phyloP scores from a whole-genome alignment of 2,329 filamentous ascomycete species.

The Nannizzia gypsea region DNA sequence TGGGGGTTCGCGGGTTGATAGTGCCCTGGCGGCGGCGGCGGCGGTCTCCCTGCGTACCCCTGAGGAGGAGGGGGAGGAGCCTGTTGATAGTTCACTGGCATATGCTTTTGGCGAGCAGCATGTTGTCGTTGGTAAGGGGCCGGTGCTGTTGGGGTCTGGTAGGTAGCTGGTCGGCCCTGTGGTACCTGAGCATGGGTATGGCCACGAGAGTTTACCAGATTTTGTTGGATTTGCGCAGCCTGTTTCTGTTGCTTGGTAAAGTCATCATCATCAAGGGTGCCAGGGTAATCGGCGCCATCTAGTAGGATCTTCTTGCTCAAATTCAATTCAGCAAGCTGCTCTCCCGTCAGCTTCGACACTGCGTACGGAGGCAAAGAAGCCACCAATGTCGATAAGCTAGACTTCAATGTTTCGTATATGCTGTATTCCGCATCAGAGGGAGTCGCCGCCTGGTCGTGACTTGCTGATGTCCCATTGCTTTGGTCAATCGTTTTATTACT shows the following conservation, averaged over 20 bases:
- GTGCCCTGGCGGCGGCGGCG: constrained; percentile 21
- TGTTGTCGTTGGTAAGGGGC: constrained; percentile 21
- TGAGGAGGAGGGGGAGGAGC: constrained; percentile 21
- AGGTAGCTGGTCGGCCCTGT: constrained; percentile 19
- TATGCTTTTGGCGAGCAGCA: constrained; percentile 19
- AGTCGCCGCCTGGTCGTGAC: constrained; percentile 21
- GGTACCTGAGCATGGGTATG: constrained; percentile 26
- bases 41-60: constrained; percentile 23
- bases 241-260: constrained; percentile 42
- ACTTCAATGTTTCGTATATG: constrained; percentile 61
- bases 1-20: constrained; percentile 25
- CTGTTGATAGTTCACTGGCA: constrained; percentile 20
- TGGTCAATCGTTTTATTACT: constrained; percentile 9
- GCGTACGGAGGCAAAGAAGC: constrained; percentile 69
- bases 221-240: constrained; percentile 21
- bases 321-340: constrained; percentile 70
- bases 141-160: constrained; percentile 22
- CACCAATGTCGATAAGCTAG: constrained; percentile 62
- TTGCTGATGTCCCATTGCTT: constrained; percentile 22
- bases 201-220: constrained; percentile 22
- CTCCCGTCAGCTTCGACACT: constrained; percentile 73
- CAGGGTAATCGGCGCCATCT: constrained; percentile 59
- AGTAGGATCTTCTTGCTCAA: constrained; percentile 69
- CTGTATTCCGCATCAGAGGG: constrained; percentile 46
- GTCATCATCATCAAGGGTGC: constrained; percentile 76